Percentiles rank a stretch among this genome's conserved stretches.
phyloP scores from a whole-genome alignment of 1,284 basidiomycete genomes.

The Psilocybe mexicana region DNA sequence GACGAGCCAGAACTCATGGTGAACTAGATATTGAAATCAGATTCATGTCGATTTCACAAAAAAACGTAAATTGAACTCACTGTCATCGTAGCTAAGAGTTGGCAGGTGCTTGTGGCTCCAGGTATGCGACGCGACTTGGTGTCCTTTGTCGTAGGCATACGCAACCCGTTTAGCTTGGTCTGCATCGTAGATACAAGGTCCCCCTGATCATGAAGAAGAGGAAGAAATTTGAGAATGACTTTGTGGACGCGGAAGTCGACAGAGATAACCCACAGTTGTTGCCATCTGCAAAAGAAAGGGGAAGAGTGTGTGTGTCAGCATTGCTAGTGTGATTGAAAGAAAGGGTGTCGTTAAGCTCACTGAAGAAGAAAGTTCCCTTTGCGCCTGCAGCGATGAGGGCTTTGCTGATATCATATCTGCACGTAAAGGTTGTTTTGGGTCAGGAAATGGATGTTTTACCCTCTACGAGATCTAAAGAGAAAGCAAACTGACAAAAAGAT shows the following conservation, averaged over 20 bases:
- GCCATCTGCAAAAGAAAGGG: constrained; percentile 25
- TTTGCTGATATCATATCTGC: constrained; percentile 25
- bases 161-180: constrained; percentile 34
- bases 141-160: constrained; percentile 39
- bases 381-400: constrained; percentile 30
- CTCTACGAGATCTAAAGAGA: neutral
- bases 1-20: constrained; percentile 27
- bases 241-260: neutral
- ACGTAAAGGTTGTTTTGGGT: neutral
- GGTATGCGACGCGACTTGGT: constrained; percentile 45
- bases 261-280: constrained; percentile 30
- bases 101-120: constrained; percentile 40
- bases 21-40: constrained; percentile 38
- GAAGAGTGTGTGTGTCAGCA: neutral
- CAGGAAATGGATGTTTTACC: neutral
- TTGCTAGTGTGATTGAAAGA: neutral
- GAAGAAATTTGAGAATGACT: neutral
- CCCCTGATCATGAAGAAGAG: neutral
- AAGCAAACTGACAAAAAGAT: constrained; percentile 27
- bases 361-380: constrained; percentile 47
- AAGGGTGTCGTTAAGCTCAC: constrained; percentile 26
- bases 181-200: constrained; percentile 44
- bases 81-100: constrained; percentile 20
- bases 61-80: neutral
- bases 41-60: constrained; percentile 30